phyloP scores from a whole-genome alignment of 192 early-diverging fungal species.

The Coemansia sp. region DNA sequence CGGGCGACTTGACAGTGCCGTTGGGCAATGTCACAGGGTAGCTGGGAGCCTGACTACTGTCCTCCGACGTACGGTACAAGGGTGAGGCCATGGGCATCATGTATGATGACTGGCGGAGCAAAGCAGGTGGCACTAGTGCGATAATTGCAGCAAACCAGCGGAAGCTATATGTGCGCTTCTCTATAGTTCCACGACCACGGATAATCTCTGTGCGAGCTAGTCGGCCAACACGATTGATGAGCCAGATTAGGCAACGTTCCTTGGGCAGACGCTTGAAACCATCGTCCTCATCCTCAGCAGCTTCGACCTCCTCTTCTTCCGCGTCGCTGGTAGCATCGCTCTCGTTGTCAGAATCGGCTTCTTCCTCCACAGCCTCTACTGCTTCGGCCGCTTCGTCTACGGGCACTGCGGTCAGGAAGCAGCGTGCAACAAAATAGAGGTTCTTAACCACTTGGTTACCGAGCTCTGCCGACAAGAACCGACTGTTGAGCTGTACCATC shows the following conservation, averaged over 20 bases:
- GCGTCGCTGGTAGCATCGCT: slow-evolving; percentile 32
- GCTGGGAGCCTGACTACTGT: slow-evolving; percentile 40
- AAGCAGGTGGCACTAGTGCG: slow-evolving; percentile 61
- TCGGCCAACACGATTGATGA: slow-evolving; percentile 34
- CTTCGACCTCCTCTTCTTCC: slow-evolving; percentile 24
- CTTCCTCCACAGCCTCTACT: neutral
- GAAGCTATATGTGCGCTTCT: slow-evolving; percentile 80
- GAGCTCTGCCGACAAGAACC: slow-evolving; percentile 71
- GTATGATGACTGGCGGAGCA: slow-evolving; percentile 63
- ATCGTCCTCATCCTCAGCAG: slow-evolving; percentile 48
- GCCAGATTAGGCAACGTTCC: slow-evolving; percentile 54
- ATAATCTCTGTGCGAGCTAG: slow-evolving; percentile 52
- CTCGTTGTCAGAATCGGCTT: slow-evolving; percentile 24
- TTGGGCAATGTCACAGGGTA: slow-evolving; percentile 8
- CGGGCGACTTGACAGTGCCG: slow-evolving; percentile 24
- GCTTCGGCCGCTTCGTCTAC: neutral
- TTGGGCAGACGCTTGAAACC: slow-evolving; percentile 17
- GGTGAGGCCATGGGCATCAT: slow-evolving; percentile 73
- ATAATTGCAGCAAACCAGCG: slow-evolving; percentile 91
- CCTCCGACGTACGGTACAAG: slow-evolving; percentile 80
- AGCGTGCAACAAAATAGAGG: slow-evolving; percentile 86
- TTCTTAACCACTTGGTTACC: slow-evolving; percentile 93
- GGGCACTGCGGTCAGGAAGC: slow-evolving; percentile 57
- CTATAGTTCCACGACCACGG: slow-evolving; percentile 27
- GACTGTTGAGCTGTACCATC: slow-evolving; percentile 68